Evolutionary conservation across 2,329 filamentous ascomycete genomes (phyloP).

Genomic region (Lachnum nothofagi): DNA sequence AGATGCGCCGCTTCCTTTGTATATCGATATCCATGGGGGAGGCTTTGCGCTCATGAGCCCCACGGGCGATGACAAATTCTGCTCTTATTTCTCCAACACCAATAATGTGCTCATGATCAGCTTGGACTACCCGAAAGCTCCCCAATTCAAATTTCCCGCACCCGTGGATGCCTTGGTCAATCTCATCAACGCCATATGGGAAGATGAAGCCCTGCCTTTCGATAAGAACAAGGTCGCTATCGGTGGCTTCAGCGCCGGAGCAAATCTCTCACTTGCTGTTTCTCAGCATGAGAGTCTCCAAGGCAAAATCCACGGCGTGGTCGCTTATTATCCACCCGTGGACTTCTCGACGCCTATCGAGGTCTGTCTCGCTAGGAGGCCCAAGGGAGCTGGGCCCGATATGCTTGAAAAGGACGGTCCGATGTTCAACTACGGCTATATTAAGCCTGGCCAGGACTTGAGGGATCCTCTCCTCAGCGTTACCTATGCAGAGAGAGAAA

Average conservation of each 20-base stretch:
- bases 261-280: constrained; percentile 42
- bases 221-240: constrained; percentile 40
- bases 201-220: constrained; percentile 42
- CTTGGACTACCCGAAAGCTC: constrained; percentile 47
- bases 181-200: constrained; percentile 39
- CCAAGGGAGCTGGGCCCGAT: constrained; percentile 14
- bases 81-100: constrained; percentile 38
- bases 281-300: constrained; percentile 37
- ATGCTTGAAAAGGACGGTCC: constrained; percentile 2
- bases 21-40: constrained; percentile 50
- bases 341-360: constrained; percentile 34
- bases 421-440: constrained; percentile 22
- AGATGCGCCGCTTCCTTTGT: constrained; percentile 33
- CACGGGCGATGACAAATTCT: constrained; percentile 44
- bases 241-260: constrained; percentile 49
- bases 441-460: constrained; percentile 20
- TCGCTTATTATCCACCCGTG: constrained; percentile 42
- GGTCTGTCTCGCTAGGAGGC: constrained; percentile 16
- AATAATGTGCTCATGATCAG: constrained; percentile 42
- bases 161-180: constrained; percentile 43
- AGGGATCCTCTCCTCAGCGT: constrained; percentile 23
- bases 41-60: constrained; percentile 44
- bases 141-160: constrained; percentile 40
- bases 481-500: constrained; percentile 17
- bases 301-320: constrained; percentile 33